Evolutionary conservation across 1,284 basidiomycete species (phyloP), one percentile per base, ranked within the genome.

Genomic region (Ustilago nuda): DNA sequence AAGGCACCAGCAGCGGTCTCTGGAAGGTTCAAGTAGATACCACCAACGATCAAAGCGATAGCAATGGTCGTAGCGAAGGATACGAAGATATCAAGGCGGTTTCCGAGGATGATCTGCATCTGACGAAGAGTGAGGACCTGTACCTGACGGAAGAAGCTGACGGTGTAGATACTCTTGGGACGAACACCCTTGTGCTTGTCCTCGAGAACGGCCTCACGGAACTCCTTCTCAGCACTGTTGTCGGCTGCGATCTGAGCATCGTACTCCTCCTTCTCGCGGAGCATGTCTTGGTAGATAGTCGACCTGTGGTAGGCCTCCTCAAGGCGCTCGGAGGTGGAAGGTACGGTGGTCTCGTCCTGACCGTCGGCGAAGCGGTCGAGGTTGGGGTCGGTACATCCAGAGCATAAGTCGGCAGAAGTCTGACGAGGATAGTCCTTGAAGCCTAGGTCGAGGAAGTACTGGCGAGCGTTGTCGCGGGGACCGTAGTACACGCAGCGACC

Each of bases 401-500:
- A 69, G 60, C 87, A 82, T 74, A 72, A 88, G 70, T 88, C 87
- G 84, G 88, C 89, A 0, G 90, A 91, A 0, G 91, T 92, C 86
- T 94, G 93, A 56, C 92, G 91, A n/a, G 86, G 83, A 30, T 80
- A 74, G 52, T 85, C 81, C 50, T 75, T 89, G 87, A 91, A 96
- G 8, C 94, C 94, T 64, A 95, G 88, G 52, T 88, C 86, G 81
- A 92, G 54, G 63, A 80, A 80, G 87, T 94, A 95, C 3, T 88
- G 87, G 57, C 92, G 91, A 15, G 94, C 94, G 62, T 91, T 89
- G 87, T 86, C 86, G 1, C 91, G 89, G 8, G 90, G 90, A 6
- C 94, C 94, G 83, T 91, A 94, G 88, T 91, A 95, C 45, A 93
- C 92, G 83, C 93, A 91, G 27, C 70, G 91, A 11, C 94, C 94